These are phyloP conservation scores for Coemansia sp. DNA, from an alignment of 192 early-diverging fungal species.

Conservation along the genomic window DNA sequence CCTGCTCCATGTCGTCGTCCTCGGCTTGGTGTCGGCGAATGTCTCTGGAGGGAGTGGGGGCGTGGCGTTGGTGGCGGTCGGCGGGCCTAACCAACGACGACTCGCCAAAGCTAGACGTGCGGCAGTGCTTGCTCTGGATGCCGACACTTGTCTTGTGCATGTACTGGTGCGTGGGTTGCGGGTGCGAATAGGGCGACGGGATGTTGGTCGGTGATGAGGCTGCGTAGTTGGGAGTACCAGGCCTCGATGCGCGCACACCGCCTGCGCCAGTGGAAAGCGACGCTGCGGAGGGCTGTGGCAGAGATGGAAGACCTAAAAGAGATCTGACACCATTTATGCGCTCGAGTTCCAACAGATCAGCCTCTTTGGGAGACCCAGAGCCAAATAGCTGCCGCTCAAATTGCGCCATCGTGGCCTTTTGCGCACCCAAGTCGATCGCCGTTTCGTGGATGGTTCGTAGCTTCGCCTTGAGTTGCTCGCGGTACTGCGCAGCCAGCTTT, in stretches of 20 bases:
- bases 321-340: slow-evolving; percentile 51
- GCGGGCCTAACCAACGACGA: slow-evolving; percentile 5
- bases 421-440: slow-evolving; percentile 42
- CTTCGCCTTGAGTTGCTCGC: slow-evolving; percentile 32
- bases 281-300: slow-evolving; percentile 19
- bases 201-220: slow-evolving; percentile 35
- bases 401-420: slow-evolving; percentile 39
- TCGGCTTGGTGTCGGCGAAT: background rate
- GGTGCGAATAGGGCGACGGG: slow-evolving; percentile 23
- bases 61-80: background rate
- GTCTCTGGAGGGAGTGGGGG: background rate
- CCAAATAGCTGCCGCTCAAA: slow-evolving; percentile 53
- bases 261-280: slow-evolving; percentile 12
- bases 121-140: slow-evolving; percentile 24
- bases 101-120: slow-evolving; percentile 36
- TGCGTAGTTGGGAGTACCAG: slow-evolving; percentile 44
- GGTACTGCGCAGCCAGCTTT: slow-evolving; percentile 37
- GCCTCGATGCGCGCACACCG: slow-evolving; percentile 47
- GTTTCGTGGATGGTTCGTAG: slow-evolving; percentile 29
- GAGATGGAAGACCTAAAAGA: slow-evolving; percentile 49
- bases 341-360: slow-evolving; percentile 52
- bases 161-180: slow-evolving; percentile 12
- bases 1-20: slow-evolving; percentile 37
- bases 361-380: slow-evolving; percentile 40
- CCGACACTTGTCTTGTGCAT: slow-evolving; percentile 8